Percentiles rank a stretch among this genome's conserved stretches.
phyloP scores from a whole-genome alignment of 768 basidiomycete species.

The Coprinopsis cinerea region DNA sequence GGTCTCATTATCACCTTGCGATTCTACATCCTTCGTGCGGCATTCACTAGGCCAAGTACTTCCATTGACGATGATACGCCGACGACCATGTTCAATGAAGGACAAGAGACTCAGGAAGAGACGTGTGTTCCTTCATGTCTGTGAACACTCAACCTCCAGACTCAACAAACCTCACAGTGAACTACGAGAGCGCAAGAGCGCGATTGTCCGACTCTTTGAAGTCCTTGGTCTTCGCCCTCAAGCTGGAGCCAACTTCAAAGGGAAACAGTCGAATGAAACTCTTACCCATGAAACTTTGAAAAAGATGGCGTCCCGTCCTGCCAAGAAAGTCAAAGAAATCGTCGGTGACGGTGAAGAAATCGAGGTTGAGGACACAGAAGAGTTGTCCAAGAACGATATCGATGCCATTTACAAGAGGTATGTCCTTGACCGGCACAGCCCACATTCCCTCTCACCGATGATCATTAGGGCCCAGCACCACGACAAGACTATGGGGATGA shows the following conservation, averaged over 20 bases:
- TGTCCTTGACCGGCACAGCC: not conserved
- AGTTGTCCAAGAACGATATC: slow-evolving; percentile 74
- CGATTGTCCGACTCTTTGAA: slow-evolving; percentile 70
- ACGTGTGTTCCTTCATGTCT: slow-evolving; percentile 28
- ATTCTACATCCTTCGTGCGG: slow-evolving; percentile 60
- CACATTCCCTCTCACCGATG: slow-evolving; percentile 5
- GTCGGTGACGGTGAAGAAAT: slow-evolving; percentile 78
- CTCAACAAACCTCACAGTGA: slow-evolving; percentile 21
- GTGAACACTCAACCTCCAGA: not conserved
- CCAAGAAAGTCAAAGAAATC: slow-evolving; percentile 55
- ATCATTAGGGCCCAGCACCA: slow-evolving; percentile 70
- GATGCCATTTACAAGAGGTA: slow-evolving; percentile 83
- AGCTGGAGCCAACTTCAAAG: slow-evolving; percentile 33
- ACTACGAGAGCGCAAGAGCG: slow-evolving; percentile 75
- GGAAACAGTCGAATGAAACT: slow-evolving; percentile 26
- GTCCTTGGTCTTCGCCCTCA: slow-evolving; percentile 64
- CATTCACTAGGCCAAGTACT: slow-evolving; percentile 51
- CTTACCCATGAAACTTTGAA: slow-evolving; percentile 36
- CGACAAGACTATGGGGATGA: slow-evolving; percentile 69
- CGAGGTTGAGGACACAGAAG: slow-evolving; percentile 80
- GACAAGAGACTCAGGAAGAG: slow-evolving; percentile 75
- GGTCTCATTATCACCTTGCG: slow-evolving; percentile 74
- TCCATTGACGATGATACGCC: slow-evolving; percentile 26
- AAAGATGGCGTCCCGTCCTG: slow-evolving; percentile 31
- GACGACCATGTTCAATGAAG: slow-evolving; percentile 58